Evolutionary conservation across 1,139 yeast species (phyloP), one percentile per base, ranked within the genome.

Genomic region (Candida pseudocylindracea): DNA sequence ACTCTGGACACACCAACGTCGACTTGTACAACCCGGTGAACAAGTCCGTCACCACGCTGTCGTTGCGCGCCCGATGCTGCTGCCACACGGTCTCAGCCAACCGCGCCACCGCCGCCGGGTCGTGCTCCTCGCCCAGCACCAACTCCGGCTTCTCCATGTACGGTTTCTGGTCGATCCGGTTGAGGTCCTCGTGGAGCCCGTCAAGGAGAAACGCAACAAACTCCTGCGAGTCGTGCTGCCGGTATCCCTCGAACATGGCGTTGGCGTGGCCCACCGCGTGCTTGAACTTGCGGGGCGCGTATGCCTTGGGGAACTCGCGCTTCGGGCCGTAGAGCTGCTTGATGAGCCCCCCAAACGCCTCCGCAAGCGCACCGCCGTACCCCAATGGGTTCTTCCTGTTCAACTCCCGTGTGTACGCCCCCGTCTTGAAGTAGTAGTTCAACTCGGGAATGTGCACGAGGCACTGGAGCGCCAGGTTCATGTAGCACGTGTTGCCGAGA

Each of bases 181-280:
- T 88, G 42, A 88, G 60, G 50, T 88, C 98, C 49, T 88, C 98
- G 45, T 88, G 98, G 31, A 88, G 59, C 7, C 93, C 91, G 52
- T 88, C 98, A 30, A 88, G 57, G 30, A 88, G 52, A 63, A 81
- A 88, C 30, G 94, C 85, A 35, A 88, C 57, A 45, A 88, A 76
- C 48, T 88, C 98, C 49, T 88, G 98, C 1, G 96, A 80, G 48
- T 88, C 98, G 47, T 88, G 98, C 50, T 88, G 98, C 42, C 68
- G 70, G 44, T 76, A 83, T 0, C 93, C 94, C 0, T 81, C 65
- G 55, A 88, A 88, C 67, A 80, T 68, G 1, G 75, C 66, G 30
- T 83, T 76, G 45, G 66, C 78, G 36, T 72, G 65, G 0, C 96
- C 96, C 30, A 88, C 64, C 0, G 80, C 72, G 28, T 63, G 57